Percentiles rank a stretch among this genome's conserved stretches.
Evolutionary conservation across 2,329 filamentous ascomycete genomes (phyloP).

Genomic region (Penicillium griseofulvum): DNA sequence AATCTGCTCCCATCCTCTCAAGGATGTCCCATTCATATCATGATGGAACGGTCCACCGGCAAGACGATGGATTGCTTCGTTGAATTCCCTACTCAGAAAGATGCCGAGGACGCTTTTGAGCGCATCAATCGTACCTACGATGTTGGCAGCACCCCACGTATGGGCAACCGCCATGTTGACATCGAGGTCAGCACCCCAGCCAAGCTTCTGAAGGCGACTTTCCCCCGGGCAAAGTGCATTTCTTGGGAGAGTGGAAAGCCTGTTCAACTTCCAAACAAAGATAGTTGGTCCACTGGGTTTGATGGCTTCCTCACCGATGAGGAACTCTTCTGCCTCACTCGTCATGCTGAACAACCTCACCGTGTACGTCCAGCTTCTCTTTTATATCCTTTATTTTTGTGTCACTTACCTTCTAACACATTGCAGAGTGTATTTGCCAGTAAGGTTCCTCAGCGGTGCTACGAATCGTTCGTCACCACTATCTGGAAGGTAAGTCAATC

Average conservation of each 20-base stretch:
- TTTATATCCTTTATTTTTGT: neutral
- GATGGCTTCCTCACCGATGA: slow-evolving; percentile 52
- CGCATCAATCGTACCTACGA: slow-evolving; percentile 38
- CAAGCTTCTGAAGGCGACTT: slow-evolving; percentile 51
- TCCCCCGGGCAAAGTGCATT: slow-evolving; percentile 53
- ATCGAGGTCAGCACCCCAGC: slow-evolving; percentile 49
- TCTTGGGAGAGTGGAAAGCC: slow-evolving; percentile 43
- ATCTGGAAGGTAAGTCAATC: slow-evolving; percentile 47
- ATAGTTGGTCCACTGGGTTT: slow-evolving; percentile 51
- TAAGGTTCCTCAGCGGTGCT: slow-evolving; percentile 53
- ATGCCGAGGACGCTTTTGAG: slow-evolving; percentile 41
- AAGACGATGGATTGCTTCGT: slow-evolving; percentile 57
- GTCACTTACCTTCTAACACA: neutral
- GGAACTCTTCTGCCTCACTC: slow-evolving; percentile 48
- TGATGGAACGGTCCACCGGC: slow-evolving; percentile 57
- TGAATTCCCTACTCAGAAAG: slow-evolving; percentile 41
- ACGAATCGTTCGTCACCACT: slow-evolving; percentile 52
- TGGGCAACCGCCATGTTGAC: slow-evolving; percentile 50
- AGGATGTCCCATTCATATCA: slow-evolving; percentile 53
- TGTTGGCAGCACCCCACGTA: slow-evolving; percentile 40
- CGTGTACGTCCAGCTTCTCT: slow-evolving; percentile 41
- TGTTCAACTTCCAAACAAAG: slow-evolving; percentile 33
- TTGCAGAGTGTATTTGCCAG: slow-evolving; percentile 49
- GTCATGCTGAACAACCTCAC: slow-evolving; percentile 50
- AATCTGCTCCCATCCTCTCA: slow-evolving; percentile 36